These are phyloP conservation scores for Senna tora DNA, from an alignment of 306 rosid species.

Conservation along the genomic window DNA sequence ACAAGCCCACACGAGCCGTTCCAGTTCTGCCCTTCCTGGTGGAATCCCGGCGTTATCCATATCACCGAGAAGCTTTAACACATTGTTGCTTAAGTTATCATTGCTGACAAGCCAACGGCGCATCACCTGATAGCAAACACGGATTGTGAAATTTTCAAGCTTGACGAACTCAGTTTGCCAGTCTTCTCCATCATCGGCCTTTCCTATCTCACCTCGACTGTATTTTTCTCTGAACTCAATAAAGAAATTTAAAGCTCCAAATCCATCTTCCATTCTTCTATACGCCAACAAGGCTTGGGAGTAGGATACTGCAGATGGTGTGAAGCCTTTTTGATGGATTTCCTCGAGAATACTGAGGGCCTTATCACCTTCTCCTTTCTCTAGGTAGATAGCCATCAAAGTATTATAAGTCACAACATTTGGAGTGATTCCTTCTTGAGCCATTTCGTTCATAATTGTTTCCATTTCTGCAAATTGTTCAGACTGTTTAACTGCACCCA, in stretches of 20 bases:
- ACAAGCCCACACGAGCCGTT: constrained; percentile 91
- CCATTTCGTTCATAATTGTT: constrained; percentile 67
- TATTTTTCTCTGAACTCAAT: constrained; percentile 67
- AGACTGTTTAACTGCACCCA: constrained; percentile 86
- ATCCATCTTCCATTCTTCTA: constrained; percentile 78
- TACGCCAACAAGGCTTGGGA: constrained; percentile 78
- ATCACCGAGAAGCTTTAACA: constrained; percentile 59
- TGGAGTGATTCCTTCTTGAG: constrained; percentile 58
- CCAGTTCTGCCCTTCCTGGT: constrained; percentile 60
- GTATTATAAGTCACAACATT: constrained; percentile 84
- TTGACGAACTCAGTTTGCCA: constrained; percentile 70
- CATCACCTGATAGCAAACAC: constrained; percentile 94
- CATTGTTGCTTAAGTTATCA: constrained; percentile 56
- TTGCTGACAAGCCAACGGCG: constrained; percentile 77
- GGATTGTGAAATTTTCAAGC: constrained; percentile 71
- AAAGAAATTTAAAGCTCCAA: constrained; percentile 78
- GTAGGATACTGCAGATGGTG: constrained; percentile 74
- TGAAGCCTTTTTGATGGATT: constrained; percentile 62
- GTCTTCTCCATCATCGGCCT: constrained; percentile 58
- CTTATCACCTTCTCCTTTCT: constrained; percentile 59
- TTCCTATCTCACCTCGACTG: constrained; percentile 61
- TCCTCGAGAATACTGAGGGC: constrained; percentile 73
- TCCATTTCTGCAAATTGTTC: constrained; percentile 60
- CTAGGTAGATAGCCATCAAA: constrained; percentile 74
- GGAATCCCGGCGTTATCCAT: constrained; percentile 79